Evolutionary conservation across 805 yeast species (phyloP), one percentile per base, ranked within the genome.

Genomic region (Metschnikowia similis): DNA sequence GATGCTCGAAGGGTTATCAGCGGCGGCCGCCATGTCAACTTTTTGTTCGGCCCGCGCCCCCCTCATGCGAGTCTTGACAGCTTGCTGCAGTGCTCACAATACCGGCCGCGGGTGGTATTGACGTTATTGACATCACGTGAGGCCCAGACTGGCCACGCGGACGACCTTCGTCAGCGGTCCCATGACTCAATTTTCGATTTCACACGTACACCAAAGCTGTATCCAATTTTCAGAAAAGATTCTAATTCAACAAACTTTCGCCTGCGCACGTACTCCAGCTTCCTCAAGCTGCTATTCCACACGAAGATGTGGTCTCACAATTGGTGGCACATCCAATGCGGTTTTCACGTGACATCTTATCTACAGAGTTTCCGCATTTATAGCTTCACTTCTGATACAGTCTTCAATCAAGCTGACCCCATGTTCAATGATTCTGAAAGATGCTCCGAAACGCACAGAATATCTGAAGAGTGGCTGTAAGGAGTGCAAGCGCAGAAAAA

Each of bases 401-500:
- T 4, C 21, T 21, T 4, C 4, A 4, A 4, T 21, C 21, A 21
- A 4, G 21, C 21, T 21, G 21, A 21, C 21, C 21, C 21, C 21
- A 34, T 35, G 38, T 42, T 28, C 40, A 35, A 44, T 44, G 47
- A n/a, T 21, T 26, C 29, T 14, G 17, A 17, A 28, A 16, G 40
- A 36, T 9, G 6, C 41, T 11, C 14, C 35, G 31, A 45, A 40
- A 38, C 58, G 59, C 27, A 45, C 53, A 16, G 65, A 59, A 51
- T 72, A 72, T 54, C 64, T 67, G 55, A 69, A 70, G 48, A 65
- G 63, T 14, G 78, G 78, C 3, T 74, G 78, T 54, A 55, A 65
- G 14, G 75, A 71, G 50, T 74, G 78, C 54, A 73, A 72, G 51
- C 62, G 75, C 28, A 63, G 75, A 47, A 74, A 73, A 51, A 72